A percentile compares a stretch with the other conserved stretches of the same genome.
Conservation (phyloP, 2,329 filamentous ascomycete genomes). For the Fusarium scirpi region DNA sequence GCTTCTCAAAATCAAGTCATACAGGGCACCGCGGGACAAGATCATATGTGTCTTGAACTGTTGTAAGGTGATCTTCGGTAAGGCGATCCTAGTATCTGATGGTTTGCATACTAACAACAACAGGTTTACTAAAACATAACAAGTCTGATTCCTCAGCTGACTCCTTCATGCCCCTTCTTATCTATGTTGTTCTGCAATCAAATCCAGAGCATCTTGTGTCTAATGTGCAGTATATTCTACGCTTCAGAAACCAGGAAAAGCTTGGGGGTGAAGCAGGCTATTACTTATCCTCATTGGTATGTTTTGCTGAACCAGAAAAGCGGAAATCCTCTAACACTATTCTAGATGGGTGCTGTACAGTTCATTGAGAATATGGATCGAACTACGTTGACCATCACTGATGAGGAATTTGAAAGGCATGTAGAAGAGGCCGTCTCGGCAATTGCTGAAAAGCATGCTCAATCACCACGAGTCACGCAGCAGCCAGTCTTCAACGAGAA, state of each 20-base stretch:
- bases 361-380: conserved; percentile 97
- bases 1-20: conserved; percentile 94
- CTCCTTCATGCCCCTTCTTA: conserved; percentile 93
- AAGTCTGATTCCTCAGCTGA: conserved; percentile 96
- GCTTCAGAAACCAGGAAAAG: conserved; percentile 97
- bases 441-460: conserved; percentile 87
- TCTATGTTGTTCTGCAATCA: conserved; percentile 93
- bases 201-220: conserved; percentile 96
- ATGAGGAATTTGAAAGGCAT: conserved; percentile 94
- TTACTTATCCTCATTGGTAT: conserved; percentile 91
- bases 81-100: conserved; percentile 1
- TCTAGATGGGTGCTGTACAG: conserved; percentile 88
- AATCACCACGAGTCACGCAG: conserved; percentile 59
- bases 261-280: conserved; percentile 97
- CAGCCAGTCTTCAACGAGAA: conserved; percentile 61
- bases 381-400: conserved; percentile 90
- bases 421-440: conserved; percentile 97
- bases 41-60: conserved; percentile 98
- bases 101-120: conserved; percentile 3
- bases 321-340: conserved; percentile 7
- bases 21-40: conserved; percentile 96
- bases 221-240: conserved; percentile 97
- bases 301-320: conserved; percentile 41
- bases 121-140: conserved; percentile 87
- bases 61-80: conserved; percentile 99